Evolutionary conservation across 1,139 yeast genomes (phyloP).

Genomic region (Yamadazyma buinensis): DNA sequence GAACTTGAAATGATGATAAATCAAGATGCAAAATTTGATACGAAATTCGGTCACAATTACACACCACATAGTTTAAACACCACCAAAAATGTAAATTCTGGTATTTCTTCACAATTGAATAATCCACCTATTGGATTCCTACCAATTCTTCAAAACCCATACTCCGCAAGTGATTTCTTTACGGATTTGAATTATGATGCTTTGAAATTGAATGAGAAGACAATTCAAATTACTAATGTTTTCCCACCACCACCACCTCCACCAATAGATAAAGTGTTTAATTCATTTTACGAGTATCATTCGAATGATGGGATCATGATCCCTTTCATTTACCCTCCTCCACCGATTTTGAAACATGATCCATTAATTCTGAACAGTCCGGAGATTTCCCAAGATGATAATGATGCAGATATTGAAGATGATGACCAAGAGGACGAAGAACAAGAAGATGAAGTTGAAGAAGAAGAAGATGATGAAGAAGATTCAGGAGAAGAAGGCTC

Average conservation of each 20-base stretch:
- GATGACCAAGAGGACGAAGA: constrained; percentile 3
- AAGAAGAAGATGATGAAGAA: neutral
- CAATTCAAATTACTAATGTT: constrained; percentile 22
- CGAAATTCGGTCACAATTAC: no score
- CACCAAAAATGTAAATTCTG: neutral
- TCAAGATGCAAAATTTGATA: neutral
- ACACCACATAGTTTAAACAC: no score
- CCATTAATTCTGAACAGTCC: constrained; percentile 10
- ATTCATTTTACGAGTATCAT: neutral
- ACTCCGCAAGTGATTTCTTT: constrained; percentile 28
- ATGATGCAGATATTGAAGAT: constrained; percentile 1
- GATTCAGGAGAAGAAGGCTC: constrained; percentile 1
- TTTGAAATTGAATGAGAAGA: constrained; percentile 18
- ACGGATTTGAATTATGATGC: constrained; percentile 27
- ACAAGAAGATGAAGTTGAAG: constrained; percentile 3
- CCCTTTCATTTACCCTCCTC: constrained; percentile 46
- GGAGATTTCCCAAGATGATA: constrained; percentile 2
- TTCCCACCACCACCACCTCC: constrained; percentile 47
- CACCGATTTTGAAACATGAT: constrained; percentile 31
- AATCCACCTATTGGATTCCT: constrained; percentile 34
- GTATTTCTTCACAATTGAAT: constrained; percentile 9
- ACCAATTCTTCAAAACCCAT: constrained; percentile 36
- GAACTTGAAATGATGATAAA: constrained; percentile 2
- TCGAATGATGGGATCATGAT: constrained; percentile 32
- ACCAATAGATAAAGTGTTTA: constrained; percentile 13